Evolutionary conservation across 129 eudicot species (phyloP), one percentile per base, ranked within the genome.

Genomic region (Mikania micrantha): DNA sequence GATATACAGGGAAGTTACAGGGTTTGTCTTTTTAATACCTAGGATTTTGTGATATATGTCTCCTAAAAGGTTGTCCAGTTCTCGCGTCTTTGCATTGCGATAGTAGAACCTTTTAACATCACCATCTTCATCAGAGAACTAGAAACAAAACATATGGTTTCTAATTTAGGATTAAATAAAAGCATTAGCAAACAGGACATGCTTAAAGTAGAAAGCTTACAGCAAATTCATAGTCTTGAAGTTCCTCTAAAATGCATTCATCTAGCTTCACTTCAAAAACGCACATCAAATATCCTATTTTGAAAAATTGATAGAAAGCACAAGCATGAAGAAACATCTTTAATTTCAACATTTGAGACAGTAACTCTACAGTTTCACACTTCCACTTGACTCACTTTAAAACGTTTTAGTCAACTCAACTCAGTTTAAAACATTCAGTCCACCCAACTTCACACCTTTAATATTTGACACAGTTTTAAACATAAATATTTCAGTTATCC

Each of bases 31-130:
- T 9, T 13, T 13, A 11, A 60, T 74, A 92, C 98, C 98, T 21
- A 88, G 70, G 76, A 92, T 85, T 78, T 92, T 92, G 64, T 88
- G 96, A 86, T 84, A 88, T 60, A 92, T 80, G 74, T 88, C 96
- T 60, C 96, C 96, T 17, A 90, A 84, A 69, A 90, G 78, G 75
- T 67, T 78, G 67, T 90, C 87, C 66, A 86, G 54, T 62, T 90
- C 96, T 49, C 81, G 66, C 68, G 95, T 90, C 85, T 84, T 90
- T 29, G 83, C 71, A 59, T 91, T 83, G 59, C 85, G 91, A 67
- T 84, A 85, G 76, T 77, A 85, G 74, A 70, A 92, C 67, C 63
- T 85, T 79, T 59, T 80, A 52, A 69, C 69, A 19, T 85, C 91
- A 52, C 77, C 79, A 45, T 92, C 96, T 69, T 83, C 96, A 66